Conservation (phyloP, 2,329 filamentous ascomycete genomes). For the Blastomyces emzantsi region DNA sequence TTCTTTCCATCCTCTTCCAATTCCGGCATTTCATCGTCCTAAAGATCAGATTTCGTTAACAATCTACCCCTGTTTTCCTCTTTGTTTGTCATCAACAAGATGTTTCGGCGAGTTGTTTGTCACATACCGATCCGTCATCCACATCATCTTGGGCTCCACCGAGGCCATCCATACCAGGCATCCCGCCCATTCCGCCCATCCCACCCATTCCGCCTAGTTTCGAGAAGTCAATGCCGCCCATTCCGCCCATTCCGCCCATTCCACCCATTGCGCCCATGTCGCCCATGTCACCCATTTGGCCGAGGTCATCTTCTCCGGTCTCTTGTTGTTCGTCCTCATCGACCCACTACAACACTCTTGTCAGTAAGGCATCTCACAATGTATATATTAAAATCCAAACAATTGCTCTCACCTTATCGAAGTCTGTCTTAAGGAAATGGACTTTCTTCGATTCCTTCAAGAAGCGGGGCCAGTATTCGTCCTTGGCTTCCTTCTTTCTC, state of each 20-base stretch:
- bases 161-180: slow-evolving; percentile 26
- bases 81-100: neutral
- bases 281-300: slow-evolving; percentile 44
- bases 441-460: slow-evolving; percentile 83
- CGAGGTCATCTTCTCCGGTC: slow-evolving; percentile 66
- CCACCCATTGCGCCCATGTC: slow-evolving; percentile 60
- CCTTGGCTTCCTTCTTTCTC: slow-evolving; percentile 92
- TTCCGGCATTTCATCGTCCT: slow-evolving; percentile 77
- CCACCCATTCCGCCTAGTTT: slow-evolving; percentile 42
- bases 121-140: slow-evolving; percentile 24
- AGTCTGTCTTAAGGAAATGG: slow-evolving; percentile 97
- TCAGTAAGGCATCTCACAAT: neutral
- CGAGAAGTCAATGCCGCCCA: slow-evolving; percentile 31
- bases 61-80: neutral
- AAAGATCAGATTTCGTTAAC: slow-evolving; percentile 21
- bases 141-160: slow-evolving; percentile 25
- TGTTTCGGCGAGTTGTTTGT: neutral
- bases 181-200: slow-evolving; percentile 44
- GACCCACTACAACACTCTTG: slow-evolving; percentile 56
- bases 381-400: neutral
- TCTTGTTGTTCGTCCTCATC: slow-evolving; percentile 98
- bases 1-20: slow-evolving; percentile 50
- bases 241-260: slow-evolving; percentile 59
- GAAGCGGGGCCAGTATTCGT: slow-evolving; percentile 92
- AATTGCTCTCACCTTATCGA: slow-evolving; percentile 65